These are phyloP conservation scores for Saccharomycopsis babjevae DNA, from an alignment of 805 yeast genomes.

Conservation along the genomic window DNA sequence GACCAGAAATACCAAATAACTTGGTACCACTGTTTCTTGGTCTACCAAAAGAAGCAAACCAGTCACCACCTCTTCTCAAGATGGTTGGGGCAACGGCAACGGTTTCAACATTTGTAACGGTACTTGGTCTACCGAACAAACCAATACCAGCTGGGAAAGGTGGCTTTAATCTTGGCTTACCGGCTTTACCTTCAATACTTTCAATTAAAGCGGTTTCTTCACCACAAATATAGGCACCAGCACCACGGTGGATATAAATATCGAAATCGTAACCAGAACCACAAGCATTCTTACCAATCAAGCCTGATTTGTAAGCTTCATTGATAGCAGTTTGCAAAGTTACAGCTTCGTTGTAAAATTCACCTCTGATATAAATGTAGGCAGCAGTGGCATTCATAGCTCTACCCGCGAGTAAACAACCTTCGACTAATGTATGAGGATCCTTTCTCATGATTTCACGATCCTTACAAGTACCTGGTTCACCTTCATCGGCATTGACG, in stretches of 20 bases:
- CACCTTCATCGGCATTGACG: slow-evolving; percentile 91
- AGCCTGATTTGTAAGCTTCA: slow-evolving; percentile 76
- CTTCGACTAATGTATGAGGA: slow-evolving; percentile 86
- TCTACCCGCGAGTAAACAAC: slow-evolving; percentile 82
- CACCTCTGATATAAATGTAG: slow-evolving; percentile 84
- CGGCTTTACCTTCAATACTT: slow-evolving; percentile 85
- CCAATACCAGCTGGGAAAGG: slow-evolving; percentile 96
- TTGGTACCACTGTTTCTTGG: slow-evolving; percentile 79
- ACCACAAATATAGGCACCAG: slow-evolving; percentile 91
- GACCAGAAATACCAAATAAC: slow-evolving; percentile 80
- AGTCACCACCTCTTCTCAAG: slow-evolving; percentile 77
- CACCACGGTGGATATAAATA: slow-evolving; percentile 78
- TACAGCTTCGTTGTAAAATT: slow-evolving; percentile 74
- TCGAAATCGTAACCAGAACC: slow-evolving; percentile 82
- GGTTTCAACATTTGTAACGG: slow-evolving; percentile 86
- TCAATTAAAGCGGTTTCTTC: slow-evolving; percentile 88
- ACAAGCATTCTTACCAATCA: slow-evolving; percentile 76
- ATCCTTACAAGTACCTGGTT: slow-evolving; percentile 91
- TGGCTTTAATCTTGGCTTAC: slow-evolving; percentile 88
- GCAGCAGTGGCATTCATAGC: slow-evolving; percentile 94
- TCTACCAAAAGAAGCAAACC: slow-evolving; percentile 80
- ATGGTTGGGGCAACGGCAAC: slow-evolving; percentile 87
- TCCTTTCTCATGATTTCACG: slow-evolving; percentile 86
- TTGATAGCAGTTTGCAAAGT: slow-evolving; percentile 71
- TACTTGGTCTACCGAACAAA: slow-evolving; percentile 80